Percentiles rank a stretch among this genome's conserved stretches.
These are phyloP conservation scores for Ogataea zsoltii DNA, from an alignment of 805 yeast species.

Conservation along the genomic window DNA sequence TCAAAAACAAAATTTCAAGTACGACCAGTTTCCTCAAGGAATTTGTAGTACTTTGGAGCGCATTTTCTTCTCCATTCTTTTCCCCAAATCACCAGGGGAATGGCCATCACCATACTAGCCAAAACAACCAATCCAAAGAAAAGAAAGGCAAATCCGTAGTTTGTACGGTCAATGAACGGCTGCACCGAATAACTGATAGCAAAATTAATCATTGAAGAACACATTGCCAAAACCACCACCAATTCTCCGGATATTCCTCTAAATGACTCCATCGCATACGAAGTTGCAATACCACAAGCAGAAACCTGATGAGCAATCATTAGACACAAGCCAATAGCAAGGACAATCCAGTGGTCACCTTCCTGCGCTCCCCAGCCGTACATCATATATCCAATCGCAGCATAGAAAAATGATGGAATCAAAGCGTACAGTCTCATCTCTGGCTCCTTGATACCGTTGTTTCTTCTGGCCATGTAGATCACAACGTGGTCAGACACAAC, in stretches of 20 bases:
- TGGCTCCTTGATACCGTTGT: conserved; percentile 45
- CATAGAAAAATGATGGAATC: conserved; percentile 30
- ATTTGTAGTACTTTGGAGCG: conserved; percentile 14
- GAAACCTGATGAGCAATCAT: conserved; percentile 19
- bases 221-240: conserved; percentile 18
- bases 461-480: conserved; percentile 39
- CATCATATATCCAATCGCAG: conserved; percentile 16
- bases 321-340: conserved; percentile 15
- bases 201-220: conserved; percentile 17
- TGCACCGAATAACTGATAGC: conserved; percentile 18
- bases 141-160: conserved; percentile 16
- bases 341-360: conserved; percentile 13
- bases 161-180: conserved; percentile 16
- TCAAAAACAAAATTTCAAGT: too few species aligned
- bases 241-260: conserved; percentile 17
- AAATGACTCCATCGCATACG: conserved; percentile 18
- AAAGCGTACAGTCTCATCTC: conserved; percentile 45
- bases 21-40: conserved; percentile 8
- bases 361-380: conserved; percentile 19
- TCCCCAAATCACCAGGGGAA: conserved; percentile 40
- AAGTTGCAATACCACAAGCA: conserved; percentile 16
- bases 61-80: conserved; percentile 36
- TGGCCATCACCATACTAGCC: conserved; percentile 35
- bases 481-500: conserved; percentile 35
- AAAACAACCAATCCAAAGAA: conserved; percentile 39